Conservation (phyloP, 2,329 filamentous ascomycete genomes). For the Pseudocercospora pini-densiflorae region DNA sequence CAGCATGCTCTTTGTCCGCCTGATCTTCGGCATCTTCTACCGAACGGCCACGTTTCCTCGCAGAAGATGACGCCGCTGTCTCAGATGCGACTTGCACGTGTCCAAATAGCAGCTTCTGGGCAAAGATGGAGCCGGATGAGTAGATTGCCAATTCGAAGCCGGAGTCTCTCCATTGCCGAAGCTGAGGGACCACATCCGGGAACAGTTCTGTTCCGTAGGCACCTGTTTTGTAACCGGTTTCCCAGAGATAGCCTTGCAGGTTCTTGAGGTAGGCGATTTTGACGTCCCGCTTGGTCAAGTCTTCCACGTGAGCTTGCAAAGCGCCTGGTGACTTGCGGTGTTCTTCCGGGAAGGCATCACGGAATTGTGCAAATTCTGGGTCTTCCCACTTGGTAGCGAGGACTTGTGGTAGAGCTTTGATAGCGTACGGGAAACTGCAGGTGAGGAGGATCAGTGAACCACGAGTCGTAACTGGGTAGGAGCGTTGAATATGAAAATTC, state of each 20-base stretch:
- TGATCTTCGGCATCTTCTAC: conserved; percentile 24
- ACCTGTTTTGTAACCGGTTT: conserved; percentile 71
- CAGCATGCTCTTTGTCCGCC: conserved; percentile 17
- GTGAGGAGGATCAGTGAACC: conserved; percentile 12
- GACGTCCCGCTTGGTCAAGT: conserved; percentile 72
- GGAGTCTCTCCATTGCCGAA: conserved; percentile 59
- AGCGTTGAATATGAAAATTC: conserved; percentile 6
- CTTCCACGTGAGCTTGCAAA: conserved; percentile 69
- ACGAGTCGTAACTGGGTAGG: neutral
- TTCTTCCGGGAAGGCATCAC: conserved; percentile 71
- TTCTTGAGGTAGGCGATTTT: conserved; percentile 79
- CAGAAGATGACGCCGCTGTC: conserved; percentile 18
- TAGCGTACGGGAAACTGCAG: conserved; percentile 75
- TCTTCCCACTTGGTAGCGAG: conserved; percentile 70
- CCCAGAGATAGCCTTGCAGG: conserved; percentile 80
- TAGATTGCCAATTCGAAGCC: conserved; percentile 71
- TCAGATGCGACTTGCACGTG: conserved; percentile 49
- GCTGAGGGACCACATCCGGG: conserved; percentile 66
- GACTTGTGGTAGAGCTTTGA: conserved; percentile 67
- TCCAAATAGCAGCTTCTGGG: conserved; percentile 78
- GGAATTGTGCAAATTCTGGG: conserved; percentile 68
- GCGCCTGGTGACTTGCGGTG: conserved; percentile 62
- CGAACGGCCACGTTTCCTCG: conserved; percentile 23
- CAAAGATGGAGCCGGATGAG: conserved; percentile 78
- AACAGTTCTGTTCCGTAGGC: conserved; percentile 75